These are phyloP conservation scores for Didymella segeticola DNA, from an alignment of 2,329 filamentous ascomycete genomes.

Conservation along the genomic window DNA sequence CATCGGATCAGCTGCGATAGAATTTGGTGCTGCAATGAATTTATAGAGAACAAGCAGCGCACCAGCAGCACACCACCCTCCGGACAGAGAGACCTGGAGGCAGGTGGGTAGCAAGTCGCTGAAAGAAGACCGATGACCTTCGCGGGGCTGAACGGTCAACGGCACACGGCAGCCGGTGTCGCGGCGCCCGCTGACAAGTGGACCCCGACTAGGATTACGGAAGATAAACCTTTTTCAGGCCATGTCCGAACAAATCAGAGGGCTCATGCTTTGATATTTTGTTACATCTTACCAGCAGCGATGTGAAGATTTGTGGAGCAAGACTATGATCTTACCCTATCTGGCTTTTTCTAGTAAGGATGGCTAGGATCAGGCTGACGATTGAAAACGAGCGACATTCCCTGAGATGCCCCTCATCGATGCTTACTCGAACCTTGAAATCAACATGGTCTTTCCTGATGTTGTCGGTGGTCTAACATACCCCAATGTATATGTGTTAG, in stretches of 20 bases:
- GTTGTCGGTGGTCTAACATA: background rate
- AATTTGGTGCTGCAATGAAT: background rate
- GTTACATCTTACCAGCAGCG: background rate
- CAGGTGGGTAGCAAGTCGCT: background rate
- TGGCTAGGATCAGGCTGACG: background rate
- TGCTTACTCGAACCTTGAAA: background rate
- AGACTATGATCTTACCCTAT: background rate
- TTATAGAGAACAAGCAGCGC: too few species aligned
- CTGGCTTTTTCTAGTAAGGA: background rate
- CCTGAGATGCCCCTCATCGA: background rate
- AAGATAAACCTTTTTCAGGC: background rate
- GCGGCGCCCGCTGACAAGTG: slow-evolving; percentile 3
- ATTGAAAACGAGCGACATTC: background rate
- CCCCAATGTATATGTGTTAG: background rate
- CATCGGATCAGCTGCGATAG: background rate
- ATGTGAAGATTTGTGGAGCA: background rate
- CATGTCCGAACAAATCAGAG: background rate
- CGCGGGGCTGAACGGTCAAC: background rate
- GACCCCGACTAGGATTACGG: background rate
- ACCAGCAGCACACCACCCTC: background rate
- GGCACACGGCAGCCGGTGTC: background rate
- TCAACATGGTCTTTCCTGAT: background rate
- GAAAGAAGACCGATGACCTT: background rate
- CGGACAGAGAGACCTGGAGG: too few species aligned
- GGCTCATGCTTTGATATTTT: background rate